Base-by-base conservation (phyloP, 768 basidiomycete species). In the Tulasnella sp. region DNA sequence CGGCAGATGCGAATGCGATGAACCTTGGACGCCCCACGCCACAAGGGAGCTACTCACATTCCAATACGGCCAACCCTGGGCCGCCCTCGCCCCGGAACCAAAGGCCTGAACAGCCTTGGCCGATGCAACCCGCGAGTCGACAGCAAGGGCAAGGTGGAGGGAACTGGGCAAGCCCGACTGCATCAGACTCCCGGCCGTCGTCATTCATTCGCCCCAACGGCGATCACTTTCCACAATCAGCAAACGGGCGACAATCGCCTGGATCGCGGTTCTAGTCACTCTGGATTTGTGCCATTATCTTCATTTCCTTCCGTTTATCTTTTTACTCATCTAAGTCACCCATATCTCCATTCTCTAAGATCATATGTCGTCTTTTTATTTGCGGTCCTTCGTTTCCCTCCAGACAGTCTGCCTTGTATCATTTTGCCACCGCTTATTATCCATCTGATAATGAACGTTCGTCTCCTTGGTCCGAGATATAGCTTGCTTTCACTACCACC, bases 171-270 rank as follows among this genome's bases (percentile, higher is more conserved):
- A 34, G 11, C 19, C 27, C 27, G 5, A 26, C 45, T n/a, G 45
- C 30, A 15, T 47, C 58, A 21, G 58, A 21, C 26, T 59, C 59
- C 9, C 27, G 59, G n/a, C 59, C 59, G 9, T 30, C 51, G 13
- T 61, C 59, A 29, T 61, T 24, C 55, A 32, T 43, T 23, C 59
- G 59, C 0, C 50, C 30, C 19, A 61, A 54, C 41, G 59, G 59
- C 15, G 59, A 61, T 30, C 44, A 52, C 32, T 54, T 61, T n/a
- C 59, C 59, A 4, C 58, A 19, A 11, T 34, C 51, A 19, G 29
- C 29, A 19, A 61, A 61, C 30, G 59, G 59, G 34, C 59, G 59
- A 7, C 59, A 61, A 26, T 61, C 59, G 19, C 59, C 59, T 8
- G 59, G 45, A 27, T 43, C 34, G 17, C 55, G 55, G 24, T 56